Conservation (phyloP, 1,284 basidiomycete genomes). For the Ceratobasidium sp. region DNA sequence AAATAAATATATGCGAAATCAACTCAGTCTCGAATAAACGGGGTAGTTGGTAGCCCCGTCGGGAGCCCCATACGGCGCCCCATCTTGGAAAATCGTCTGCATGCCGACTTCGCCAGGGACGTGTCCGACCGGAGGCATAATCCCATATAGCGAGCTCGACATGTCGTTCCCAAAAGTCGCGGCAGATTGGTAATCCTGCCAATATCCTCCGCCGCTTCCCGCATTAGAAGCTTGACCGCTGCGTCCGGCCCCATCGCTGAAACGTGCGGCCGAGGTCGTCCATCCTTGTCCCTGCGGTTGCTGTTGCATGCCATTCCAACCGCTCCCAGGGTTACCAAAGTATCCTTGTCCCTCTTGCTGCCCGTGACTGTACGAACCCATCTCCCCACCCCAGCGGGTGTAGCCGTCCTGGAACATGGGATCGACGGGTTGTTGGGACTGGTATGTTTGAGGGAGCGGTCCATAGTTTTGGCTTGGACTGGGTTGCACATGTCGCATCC, state of each 20-base stretch:
- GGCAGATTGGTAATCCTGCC: conserved; percentile 30
- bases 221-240: not conserved
- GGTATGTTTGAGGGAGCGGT: not conserved
- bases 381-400: conserved; percentile 20
- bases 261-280: conserved; percentile 23
- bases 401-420: conserved; percentile 25
- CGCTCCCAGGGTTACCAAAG: not conserved
- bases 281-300: conserved; percentile 14
- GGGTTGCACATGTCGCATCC: conserved; percentile 15
- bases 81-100: conserved; percentile 28
- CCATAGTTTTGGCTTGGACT: not conserved
- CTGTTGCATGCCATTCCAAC: conserved; percentile 1
- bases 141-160: conserved; percentile 26
- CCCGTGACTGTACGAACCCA: not conserved
- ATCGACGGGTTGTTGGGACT: not conserved
- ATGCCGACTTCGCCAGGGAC: conserved; percentile 2
- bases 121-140: conserved; percentile 31
- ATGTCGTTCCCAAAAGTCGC: conserved; percentile 24
- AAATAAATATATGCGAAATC: not conserved
- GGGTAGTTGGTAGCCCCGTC: conserved; percentile 16
- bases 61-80: not conserved
- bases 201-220: conserved; percentile 8
- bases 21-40: conserved; percentile 28
- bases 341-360: not conserved
- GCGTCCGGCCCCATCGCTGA: not conserved